Base-by-base conservation (phyloP, 208 protist genomes). In the Blastocrithidia nonstop region DNA sequence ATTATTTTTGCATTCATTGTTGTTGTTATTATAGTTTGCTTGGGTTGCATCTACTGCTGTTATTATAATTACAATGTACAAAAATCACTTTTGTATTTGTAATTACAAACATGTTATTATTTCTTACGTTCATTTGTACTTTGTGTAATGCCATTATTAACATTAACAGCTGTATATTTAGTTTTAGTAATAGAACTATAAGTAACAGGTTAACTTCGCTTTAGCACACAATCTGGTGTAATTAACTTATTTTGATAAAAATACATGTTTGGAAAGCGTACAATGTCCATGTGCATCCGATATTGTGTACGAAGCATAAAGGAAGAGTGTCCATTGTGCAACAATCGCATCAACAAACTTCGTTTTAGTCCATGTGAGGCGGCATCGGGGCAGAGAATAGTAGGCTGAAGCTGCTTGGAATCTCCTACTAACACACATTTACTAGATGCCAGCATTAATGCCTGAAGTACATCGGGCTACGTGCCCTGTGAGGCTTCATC, bases 401-500 rank as follows among this genome's bases (percentile, higher is more conserved):
- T 96, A 7, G 89, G 72, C 61, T 89, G 84, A 51, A 96, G 59
- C 61, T 96, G 89, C 45, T 74, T 65, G 6, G 71, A 83, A 63
- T 96, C 89, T 7, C 89, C 89, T 15, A 93, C 81, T 22, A 96
- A 52, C 17, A 94, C 60, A 19, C 60, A 74, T 33, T 58, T 66
- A 15, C 54, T 45, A 22, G 53, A 61, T 15, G 71, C 55, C 16
- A 86, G 53, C 27, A 70, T 53, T 15, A 93, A 50, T 9, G 81
- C 75, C 57, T 76, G 69, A 41, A 95, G 50, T 9, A 81, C 61
- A 29, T 84, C 75, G 21, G 83, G 80, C 54, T 96, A 87, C 31
- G 83, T 82, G 0, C 73, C 74, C 66, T 96, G 91, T 6, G 86
- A 85, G 3, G 80, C 82, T 62, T 96, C 91, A 60, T 96, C 91